Percentiles rank a stretch among this genome's conserved stretches.
phyloP scores from a whole-genome alignment of 2,329 filamentous ascomycete species.

The Arthroderma sp. region DNA sequence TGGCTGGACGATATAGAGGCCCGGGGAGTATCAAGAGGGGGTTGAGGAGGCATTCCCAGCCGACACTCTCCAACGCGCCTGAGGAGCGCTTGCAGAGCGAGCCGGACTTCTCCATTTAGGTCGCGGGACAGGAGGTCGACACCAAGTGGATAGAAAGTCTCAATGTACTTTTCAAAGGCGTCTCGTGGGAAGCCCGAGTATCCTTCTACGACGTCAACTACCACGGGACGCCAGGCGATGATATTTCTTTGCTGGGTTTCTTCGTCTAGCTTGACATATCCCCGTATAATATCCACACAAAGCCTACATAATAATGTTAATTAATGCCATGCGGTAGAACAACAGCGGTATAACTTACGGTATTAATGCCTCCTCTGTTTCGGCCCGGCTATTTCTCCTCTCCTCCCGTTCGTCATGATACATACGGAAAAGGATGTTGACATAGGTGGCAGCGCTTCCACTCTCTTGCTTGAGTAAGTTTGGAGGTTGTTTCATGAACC shows the following conservation, averaged over 20 bases:
- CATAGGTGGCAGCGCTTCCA: conserved; percentile 84
- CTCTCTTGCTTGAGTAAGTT: conserved; percentile 96
- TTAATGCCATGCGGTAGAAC: neutral
- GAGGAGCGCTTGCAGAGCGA: conserved; percentile 63
- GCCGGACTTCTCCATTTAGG: conserved; percentile 63
- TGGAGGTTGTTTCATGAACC: conserved; percentile 98
- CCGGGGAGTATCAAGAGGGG: conserved; percentile 21
- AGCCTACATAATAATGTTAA: conserved; percentile 36
- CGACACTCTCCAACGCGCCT: conserved; percentile 69
- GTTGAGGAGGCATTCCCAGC: conserved; percentile 32
- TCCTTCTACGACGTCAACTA: conserved; percentile 91
- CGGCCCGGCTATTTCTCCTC: conserved; percentile 60
- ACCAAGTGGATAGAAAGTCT: conserved; percentile 72
- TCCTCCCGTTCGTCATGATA: conserved; percentile 82
- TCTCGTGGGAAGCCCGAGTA: conserved; percentile 70
- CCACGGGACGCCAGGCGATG: conserved; percentile 89
- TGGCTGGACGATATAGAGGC: conserved; percentile 23
- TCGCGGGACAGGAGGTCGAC: conserved; percentile 76
- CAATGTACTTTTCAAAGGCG: conserved; percentile 67
- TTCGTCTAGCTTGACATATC: conserved; percentile 77
- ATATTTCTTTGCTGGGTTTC: conserved; percentile 97
- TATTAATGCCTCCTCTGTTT: conserved; percentile 83
- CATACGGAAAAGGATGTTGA: conserved; percentile 93
- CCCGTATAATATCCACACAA: conserved; percentile 83
- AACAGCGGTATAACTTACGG: conserved; percentile 40